Evolutionary conservation across 23 red algal genomes (phyloP).

Genomic region (Gracilaria gracilis): DNA sequence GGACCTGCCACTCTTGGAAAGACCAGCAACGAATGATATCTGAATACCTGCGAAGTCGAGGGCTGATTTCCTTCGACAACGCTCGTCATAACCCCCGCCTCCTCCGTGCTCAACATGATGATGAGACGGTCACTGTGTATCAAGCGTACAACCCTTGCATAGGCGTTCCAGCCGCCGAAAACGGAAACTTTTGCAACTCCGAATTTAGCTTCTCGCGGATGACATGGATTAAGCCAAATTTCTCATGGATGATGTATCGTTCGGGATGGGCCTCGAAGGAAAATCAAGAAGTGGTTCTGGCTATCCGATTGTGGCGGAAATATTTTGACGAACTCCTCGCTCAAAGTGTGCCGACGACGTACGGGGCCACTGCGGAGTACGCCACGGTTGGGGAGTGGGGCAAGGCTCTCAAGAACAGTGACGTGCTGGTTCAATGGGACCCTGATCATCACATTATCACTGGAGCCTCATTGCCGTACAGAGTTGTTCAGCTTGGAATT

Average conservation of each 20-base stretch:
- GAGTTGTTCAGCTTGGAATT: constrained; percentile 37
- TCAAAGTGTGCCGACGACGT: constrained; percentile 13
- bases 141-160: constrained; percentile 55
- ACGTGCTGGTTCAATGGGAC: constrained; percentile 55
- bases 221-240: constrained; percentile 58
- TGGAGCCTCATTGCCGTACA: constrained; percentile 7
- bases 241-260: constrained; percentile 49
- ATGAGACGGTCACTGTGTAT: constrained; percentile 31
- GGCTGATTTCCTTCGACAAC: not conserved
- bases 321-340: constrained; percentile 41
- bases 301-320: constrained; percentile 15
- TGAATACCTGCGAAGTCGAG: not conserved
- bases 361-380: not conserved
- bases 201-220: constrained; percentile 51
- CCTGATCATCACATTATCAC: constrained; percentile 44
- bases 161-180: not conserved
- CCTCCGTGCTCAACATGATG: constrained; percentile 30
- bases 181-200: constrained; percentile 1
- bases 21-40: constrained; percentile 12
- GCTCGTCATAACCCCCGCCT: constrained; percentile 23
- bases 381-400: not conserved
- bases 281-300: constrained; percentile 33
- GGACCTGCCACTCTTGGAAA: constrained; percentile 12
- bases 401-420: constrained; percentile 2
- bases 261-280: constrained; percentile 51